A percentile compares a stretch with the other conserved stretches of the same genome.
These are phyloP conservation scores for Colletotrichum ledebouriae DNA, from an alignment of 2,329 filamentous ascomycete species.

Conservation along the genomic window DNA sequence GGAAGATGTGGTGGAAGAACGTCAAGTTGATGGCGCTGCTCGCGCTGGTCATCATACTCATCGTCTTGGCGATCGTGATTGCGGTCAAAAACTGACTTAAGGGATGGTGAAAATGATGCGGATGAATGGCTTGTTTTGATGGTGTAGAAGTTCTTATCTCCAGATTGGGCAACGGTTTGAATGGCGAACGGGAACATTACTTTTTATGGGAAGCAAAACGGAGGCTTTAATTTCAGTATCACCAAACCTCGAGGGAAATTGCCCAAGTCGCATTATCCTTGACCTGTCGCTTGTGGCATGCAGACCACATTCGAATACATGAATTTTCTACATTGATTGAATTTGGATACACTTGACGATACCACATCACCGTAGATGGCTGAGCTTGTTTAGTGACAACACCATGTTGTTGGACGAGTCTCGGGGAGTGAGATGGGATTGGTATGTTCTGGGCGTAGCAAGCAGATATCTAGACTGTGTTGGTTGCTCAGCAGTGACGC, in stretches of 20 bases:
- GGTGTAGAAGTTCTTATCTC: slow-evolving; percentile 27
- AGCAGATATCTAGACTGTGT: too few relatives aligned
- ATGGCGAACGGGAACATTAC: slow-evolving; percentile 36
- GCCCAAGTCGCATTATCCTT: slow-evolving; percentile 12
- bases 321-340: not conserved
- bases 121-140: slow-evolving; percentile 18
- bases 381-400: too few relatives aligned
- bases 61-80: slow-evolving; percentile 68
- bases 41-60: slow-evolving; percentile 74
- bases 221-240: slow-evolving; percentile 23
- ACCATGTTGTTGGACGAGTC: too few relatives aligned
- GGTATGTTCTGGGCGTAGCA: too few relatives aligned
- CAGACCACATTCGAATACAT: slow-evolving; percentile 30
- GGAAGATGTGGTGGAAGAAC: slow-evolving; percentile 99
- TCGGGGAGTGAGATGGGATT: too few relatives aligned
- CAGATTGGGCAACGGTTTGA: slow-evolving; percentile 41
- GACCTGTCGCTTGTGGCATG: slow-evolving; percentile 30
- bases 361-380: too few relatives aligned
- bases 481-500: too few relatives aligned
- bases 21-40: slow-evolving; percentile 91
- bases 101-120: not conserved
- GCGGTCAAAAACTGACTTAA: slow-evolving; percentile 60
- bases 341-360: not conserved
- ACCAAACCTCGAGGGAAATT: slow-evolving; percentile 13
- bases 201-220: slow-evolving; percentile 40